Evolutionary conservation across 2,329 filamentous ascomycete species (phyloP).

Genomic region (Paecilomyces fulvus): DNA sequence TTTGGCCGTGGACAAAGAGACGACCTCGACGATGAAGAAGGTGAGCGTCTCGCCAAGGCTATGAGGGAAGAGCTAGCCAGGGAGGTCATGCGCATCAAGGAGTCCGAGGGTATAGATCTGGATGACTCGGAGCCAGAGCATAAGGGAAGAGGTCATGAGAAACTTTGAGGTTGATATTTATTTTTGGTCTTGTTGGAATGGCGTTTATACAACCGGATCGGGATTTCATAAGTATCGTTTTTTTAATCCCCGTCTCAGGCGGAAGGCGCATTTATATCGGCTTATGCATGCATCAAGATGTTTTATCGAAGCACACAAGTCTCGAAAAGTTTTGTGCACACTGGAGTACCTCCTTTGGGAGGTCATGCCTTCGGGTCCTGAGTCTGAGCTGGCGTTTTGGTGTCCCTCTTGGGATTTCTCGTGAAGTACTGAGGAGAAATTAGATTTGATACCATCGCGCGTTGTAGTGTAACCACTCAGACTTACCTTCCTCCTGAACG

Average conservation of each 20-base stretch:
- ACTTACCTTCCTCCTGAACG: slow-evolving; percentile 50
- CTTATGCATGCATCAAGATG: not conserved
- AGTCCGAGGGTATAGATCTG: slow-evolving; percentile 30
- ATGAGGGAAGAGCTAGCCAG: slow-evolving; percentile 30
- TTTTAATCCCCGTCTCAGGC: not conserved
- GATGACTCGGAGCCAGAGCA: slow-evolving; percentile 10
- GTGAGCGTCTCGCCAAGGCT: slow-evolving; percentile 24
- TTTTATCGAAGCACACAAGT: not conserved
- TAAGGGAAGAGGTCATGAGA: not conserved
- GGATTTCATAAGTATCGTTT: not conserved
- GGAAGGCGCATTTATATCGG: not conserved
- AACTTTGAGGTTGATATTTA: not conserved
- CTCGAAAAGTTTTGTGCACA: not conserved
- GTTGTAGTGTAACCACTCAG: not conserved
- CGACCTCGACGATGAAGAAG: slow-evolving; percentile 41
- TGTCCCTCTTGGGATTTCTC: not conserved
- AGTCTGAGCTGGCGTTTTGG: not conserved
- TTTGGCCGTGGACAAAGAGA: slow-evolving; percentile 40
- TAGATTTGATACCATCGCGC: not conserved
- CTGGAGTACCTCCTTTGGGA: not conserved
- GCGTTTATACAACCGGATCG: not conserved
- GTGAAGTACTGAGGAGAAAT: not conserved
- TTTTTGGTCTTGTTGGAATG: not conserved
- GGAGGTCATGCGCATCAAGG: slow-evolving; percentile 27
- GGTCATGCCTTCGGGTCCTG: not conserved